Evolutionary conservation across 2,329 filamentous ascomycete genomes (phyloP), one percentile per base, ranked within the genome.

Genomic region (Colletotrichum sp.): DNA sequence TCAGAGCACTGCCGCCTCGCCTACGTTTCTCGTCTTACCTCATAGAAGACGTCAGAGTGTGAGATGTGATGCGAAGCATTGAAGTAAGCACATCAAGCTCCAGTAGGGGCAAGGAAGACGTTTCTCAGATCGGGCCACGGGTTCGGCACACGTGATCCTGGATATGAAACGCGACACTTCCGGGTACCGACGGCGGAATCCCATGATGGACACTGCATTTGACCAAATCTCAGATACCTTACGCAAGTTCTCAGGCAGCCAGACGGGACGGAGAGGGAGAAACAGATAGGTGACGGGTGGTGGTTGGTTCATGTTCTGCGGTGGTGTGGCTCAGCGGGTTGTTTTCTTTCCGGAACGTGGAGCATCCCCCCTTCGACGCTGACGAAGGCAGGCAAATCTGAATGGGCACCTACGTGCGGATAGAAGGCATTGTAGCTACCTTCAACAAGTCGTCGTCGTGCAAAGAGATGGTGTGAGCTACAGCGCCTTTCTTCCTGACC

Each of bases 281-380:
- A 51, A 65, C 61, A 54, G 8, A 12, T 3, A 71, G 29, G 34
- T 71, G 63, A 67, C 38, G 67, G 55, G 24, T 66, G 63, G 63
- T 72, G 68, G 72, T 74, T 72, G 68, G 62, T 72, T 47, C 68
- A 57, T 72, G 57, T 51, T 27, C 34, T 24, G 68, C 62, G 72
- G 68, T 67, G 72, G 72, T 74, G 72, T 74, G 72, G 72, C 72
- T 67, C 62, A 62, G 68, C 71, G 57, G 68, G 18, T 51, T 63
- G 36, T 43, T 66, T 55, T 27, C 43, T n/a, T 47, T 66, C 62
- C 67, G 72, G 72, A 71, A 74, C 63, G 57, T 74, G 63, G 47
- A 63, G 43, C 38, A 62, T 62, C 11, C 18, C 68, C 68, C 72
- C 21, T 58, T 67, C 68, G 36, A 67, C 34, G 29, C 51, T 58